Evolutionary conservation across 1,139 yeast genomes (phyloP), one percentile per base, ranked within the genome.

Genomic region (Nematodospora anomalae): DNA sequence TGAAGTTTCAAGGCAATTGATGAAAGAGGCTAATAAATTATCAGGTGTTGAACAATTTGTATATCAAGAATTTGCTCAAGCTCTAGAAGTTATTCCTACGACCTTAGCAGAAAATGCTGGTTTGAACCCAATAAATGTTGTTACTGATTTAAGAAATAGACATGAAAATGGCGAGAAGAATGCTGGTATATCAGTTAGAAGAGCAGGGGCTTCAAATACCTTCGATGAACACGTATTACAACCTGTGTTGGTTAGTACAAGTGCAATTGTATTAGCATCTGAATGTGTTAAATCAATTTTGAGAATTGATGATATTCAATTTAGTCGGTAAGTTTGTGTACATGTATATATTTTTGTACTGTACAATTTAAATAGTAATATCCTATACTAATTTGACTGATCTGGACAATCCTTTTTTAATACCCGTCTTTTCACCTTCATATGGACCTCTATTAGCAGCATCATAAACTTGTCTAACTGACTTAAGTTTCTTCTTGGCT

Each of bases 61-160:
- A 52, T 92, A 90, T 81, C 85, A 83, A 57, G 98, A 90, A 63
- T 92, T 88, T 67, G 97, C 98, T 14, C 81, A 84, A 54, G 97
- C 98, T 2, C 73, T 92, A 51, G 98, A 92, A 64, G 92, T 92
- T 28, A 88, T 92, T 46, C 98, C 98, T 47, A 88, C 96, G 3
- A 94, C 98, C 3, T 74, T 92, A 49, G 97, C 99, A 7, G 98
- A 94, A 65, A 94, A 92, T 59, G 97, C 98, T 11, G 99, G 99
- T 41, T 70, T 92, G 59, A 89, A 92, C 61, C 89, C 96, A 47
- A 88, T 94, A 52, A 86, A 87, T 50, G 95, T 94, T 33, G 96
- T 92, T 28, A 92, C 98, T 12, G 98, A 94, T 48, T 75, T 92
- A 52, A 84, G 97, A 61, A 84, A 86, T 57, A 82, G 84, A 62